Evolutionary conservation across 257 asterid species (phyloP).

Genomic region (Forsythia suspensa): DNA sequence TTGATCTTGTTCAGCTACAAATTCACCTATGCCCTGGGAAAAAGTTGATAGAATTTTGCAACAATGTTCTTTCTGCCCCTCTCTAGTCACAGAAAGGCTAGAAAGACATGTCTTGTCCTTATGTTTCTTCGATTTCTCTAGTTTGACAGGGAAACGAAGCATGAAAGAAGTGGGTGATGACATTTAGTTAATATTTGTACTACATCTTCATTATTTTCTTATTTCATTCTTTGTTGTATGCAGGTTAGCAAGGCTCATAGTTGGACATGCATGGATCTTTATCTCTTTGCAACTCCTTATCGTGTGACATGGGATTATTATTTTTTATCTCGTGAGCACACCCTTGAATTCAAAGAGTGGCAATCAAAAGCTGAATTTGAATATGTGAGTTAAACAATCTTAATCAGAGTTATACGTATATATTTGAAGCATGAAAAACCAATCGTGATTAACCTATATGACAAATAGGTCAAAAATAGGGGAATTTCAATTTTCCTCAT

Average conservation of each 20-base stretch:
- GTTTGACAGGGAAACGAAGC: background rate
- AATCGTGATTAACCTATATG: background rate
- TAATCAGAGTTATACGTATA: background rate
- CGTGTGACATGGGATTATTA: conserved; percentile 79
- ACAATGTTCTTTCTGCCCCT: background rate
- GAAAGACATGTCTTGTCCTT: background rate
- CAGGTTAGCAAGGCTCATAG: conserved; percentile 72
- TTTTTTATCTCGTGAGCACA: conserved; percentile 67
- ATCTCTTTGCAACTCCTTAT: conserved; percentile 75
- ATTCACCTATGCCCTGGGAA: background rate
- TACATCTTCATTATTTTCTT: background rate
- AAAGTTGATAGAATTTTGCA: background rate
- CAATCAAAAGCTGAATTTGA: conserved; percentile 60
- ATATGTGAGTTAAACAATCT: conserved; percentile 46
- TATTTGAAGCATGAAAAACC: background rate
- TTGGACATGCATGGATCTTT: conserved; percentile 78
- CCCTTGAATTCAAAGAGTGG: conserved; percentile 68
- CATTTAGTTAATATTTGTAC: background rate
- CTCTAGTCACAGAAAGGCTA: background rate
- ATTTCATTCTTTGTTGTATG: conserved; percentile 8
- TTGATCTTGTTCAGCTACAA: background rate
- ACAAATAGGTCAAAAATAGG: conserved; percentile 46
- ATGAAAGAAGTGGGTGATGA: background rate
- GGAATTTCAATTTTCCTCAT: conserved; percentile 71
- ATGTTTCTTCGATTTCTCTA: background rate